A percentile compares a stretch with the other conserved stretches of the same genome.
These are phyloP conservation scores for Fusarium burgessii DNA, from an alignment of 2,329 filamentous ascomycete species.

Conservation along the genomic window DNA sequence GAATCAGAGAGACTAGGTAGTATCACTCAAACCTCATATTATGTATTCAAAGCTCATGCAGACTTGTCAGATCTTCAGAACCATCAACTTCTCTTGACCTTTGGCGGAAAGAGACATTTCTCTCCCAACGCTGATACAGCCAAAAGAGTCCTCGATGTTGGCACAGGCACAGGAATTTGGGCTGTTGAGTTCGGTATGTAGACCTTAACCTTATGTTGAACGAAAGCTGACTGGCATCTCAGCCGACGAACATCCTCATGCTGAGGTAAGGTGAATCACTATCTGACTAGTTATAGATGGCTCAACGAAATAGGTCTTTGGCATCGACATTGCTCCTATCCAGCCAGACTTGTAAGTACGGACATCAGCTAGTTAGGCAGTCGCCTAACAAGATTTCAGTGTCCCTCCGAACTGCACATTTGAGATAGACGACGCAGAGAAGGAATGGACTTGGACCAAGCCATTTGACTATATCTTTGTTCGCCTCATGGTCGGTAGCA, in stretches of 20 bases:
- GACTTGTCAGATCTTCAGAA: constrained; percentile 21
- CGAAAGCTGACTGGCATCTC: neutral
- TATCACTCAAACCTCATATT: rapidly evolving
- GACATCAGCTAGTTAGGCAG: rapidly evolving
- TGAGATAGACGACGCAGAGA: constrained; percentile 26
- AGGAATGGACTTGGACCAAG: constrained; percentile 28
- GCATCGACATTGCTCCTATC: constrained; percentile 25
- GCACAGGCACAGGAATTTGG: constrained; percentile 34
- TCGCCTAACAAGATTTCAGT: neutral
- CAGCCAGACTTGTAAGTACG: constrained; percentile 18
- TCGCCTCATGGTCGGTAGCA: constrained; percentile 30
- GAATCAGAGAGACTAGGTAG: constrained; percentile 35
- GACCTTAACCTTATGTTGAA: rapidly evolving
- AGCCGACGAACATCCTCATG: constrained; percentile 35
- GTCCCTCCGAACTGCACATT: constrained; percentile 23
- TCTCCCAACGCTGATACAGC: constrained; percentile 9
- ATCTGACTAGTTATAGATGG: rapidly evolving
- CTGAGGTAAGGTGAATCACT: neutral
- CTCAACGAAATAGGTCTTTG: constrained; percentile 1
- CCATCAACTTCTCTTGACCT: constrained; percentile 24
- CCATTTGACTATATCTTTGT: constrained; percentile 33
- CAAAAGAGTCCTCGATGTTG: constrained; percentile 26
- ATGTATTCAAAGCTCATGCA: neutral
- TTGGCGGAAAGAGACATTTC: constrained; percentile 19
- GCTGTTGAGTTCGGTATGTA: constrained; percentile 29